Base-by-base conservation (phyloP, 306 rosid species). In the Biancaea sappan region DNA sequence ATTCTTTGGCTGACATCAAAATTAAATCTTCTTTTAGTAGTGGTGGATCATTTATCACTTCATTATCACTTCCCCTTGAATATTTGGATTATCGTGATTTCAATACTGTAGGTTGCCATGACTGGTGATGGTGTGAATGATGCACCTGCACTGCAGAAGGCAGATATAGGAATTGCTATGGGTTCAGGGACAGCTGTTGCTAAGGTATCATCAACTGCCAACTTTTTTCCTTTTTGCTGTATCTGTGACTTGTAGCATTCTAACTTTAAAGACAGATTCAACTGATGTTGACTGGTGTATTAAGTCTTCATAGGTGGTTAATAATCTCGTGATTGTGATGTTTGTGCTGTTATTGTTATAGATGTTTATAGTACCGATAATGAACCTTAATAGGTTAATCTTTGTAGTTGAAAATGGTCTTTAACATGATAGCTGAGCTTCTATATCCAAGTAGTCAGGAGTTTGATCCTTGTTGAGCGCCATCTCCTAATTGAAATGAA, bases 161-260 rank as follows among this genome's bases (percentile, higher is more conserved):
- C 99, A n/a, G 96, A 94, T 72, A 94, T 94, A 44, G 99, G 99
- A 78, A 92, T 94, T 77, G 95, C 97, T 77, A 94, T 94, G 99
- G 99, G 99, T 70, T 94, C 98, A 28, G 98, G 98, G 72, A 94
- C 98, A 78, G 96, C 97, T 53, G 98, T 94, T 79, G 95, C 98
- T 43, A 94, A 94, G 98, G 98, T 94, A 76, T 78, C 47, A 52
- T 74, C 58, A 29, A 77, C 38, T 54, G 58, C 61, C 69, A 46
- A 41, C 72, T 64, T 28, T 47, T n/a, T 31, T 56, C 37, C n/a
- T n/a, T n/a, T n/a, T n/a, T n/a, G n/a, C n/a, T n/a, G n/a, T n/a
- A n/a, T n/a, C n/a, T n/a, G n/a, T n/a, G n/a, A n/a, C n/a, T n/a
- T n/a, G n/a, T n/a, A 56, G 28, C 54, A 15, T 32, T 56, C 34